phyloP scores from a whole-genome alignment of 1,284 basidiomycete species.

The Apiotrichum sp. region DNA sequence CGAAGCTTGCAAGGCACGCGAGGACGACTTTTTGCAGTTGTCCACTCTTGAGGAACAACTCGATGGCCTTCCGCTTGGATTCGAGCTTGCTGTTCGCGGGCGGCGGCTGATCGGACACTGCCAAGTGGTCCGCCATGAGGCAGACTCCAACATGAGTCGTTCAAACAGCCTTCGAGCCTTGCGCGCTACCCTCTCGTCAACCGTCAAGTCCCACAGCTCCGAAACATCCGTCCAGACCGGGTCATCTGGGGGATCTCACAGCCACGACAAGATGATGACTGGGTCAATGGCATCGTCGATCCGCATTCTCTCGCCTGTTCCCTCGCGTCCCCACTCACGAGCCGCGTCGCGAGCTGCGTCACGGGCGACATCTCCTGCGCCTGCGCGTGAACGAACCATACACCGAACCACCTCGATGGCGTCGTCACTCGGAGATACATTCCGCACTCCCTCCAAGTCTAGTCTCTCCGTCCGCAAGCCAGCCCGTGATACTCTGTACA shows the following conservation, averaged over 20 bases:
- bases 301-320: constrained; percentile 7
- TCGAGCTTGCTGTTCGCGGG: constrained; percentile 60
- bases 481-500: constrained; percentile 46
- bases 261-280: background rate
- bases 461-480: constrained; percentile 10
- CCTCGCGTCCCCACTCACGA: background rate
- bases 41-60: constrained; percentile 59
- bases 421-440: constrained; percentile 12
- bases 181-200: constrained; percentile 16
- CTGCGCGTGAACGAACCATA: background rate
- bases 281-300: constrained; percentile 1
- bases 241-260: background rate
- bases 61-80: constrained; percentile 55
- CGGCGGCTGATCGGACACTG: constrained; percentile 67
- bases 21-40: constrained; percentile 71
- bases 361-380: constrained; percentile 1
- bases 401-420: constrained; percentile 13
- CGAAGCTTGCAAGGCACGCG: constrained; percentile 71
- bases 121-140: constrained; percentile 44
- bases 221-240: background rate
- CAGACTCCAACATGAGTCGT: constrained; percentile 12
- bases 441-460: constrained; percentile 10
- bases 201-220: constrained; percentile 1
- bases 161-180: constrained; percentile 24
- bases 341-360: background rate